Base-by-base conservation (phyloP, 2,329 filamentous ascomycete genomes). In the Orbilia ellipsospora region DNA sequence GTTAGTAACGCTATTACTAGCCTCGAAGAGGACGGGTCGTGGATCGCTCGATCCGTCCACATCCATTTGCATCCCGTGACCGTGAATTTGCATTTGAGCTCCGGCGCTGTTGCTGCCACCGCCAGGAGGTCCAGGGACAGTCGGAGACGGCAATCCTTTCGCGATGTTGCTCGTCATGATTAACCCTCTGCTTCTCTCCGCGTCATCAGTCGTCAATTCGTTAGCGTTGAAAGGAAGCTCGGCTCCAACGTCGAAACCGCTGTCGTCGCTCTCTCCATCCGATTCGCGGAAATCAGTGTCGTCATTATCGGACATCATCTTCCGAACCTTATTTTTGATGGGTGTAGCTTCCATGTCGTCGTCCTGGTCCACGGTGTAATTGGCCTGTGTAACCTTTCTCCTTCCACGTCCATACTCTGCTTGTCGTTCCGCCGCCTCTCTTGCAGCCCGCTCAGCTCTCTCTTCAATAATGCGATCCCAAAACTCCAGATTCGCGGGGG, bases 401-500 rank as follows among this genome's bases (percentile, higher is more conserved):
- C 92, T 92, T 45, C 95, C 95, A 73, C 95, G 89, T 10, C 95
- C 95, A 56, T 97, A 88, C n/a, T 88, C 88, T 81, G 96, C 88
- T 57, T 89, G 86, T 72, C 89, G 88, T 15, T 84, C 85, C 40
- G 89, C 89, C 6, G 89, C 89, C 79, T 93, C 89, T 67, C 88
- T 88, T n/a, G 88, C 87, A 1, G 93, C 94, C 65, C 90, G 89
- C 50, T 88, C 89, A 82, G 96, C 92, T 77, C 95, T 89, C 80
- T 96, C 88, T 63, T 90, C 89, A 42, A 99, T 85, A 73, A 99
- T 97, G 79, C 90, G 90, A 64, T 96, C 93, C 96, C 96, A 99
- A 0, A 96, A 88, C 42, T 88, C 89, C 13, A 88, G 86, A 79
- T 90, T 90, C 8, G 90, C 85, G 0, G 85, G 84, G 6, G 85